Percentiles rank a stretch among this genome's conserved stretches.
Conservation (phyloP, 768 basidiomycete species). For the Crepidotus variabilis region DNA sequence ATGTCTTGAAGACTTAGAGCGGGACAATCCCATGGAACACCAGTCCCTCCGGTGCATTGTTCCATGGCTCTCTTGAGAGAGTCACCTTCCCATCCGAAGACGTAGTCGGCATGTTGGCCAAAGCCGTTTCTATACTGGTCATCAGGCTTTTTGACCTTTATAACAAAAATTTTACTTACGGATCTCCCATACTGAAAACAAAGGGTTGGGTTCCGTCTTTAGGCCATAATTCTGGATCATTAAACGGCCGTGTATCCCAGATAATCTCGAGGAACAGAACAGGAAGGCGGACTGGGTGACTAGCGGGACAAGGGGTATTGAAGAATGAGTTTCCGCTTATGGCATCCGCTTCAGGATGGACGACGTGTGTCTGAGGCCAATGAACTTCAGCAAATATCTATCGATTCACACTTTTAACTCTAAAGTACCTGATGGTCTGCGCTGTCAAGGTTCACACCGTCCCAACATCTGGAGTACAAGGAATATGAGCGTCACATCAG, state of each 20-base stretch:
- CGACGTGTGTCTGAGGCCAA: not conserved
- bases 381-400: no score
- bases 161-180: no score
- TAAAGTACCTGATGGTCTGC: not conserved
- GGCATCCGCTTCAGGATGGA: not conserved
- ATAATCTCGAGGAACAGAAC: not conserved
- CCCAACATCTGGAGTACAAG: not conserved
- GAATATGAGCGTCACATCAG: not conserved
- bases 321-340: not conserved
- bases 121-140: not conserved
- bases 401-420: not conserved
- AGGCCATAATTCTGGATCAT: not conserved
- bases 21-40: not conserved
- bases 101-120: not conserved
- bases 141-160: no score
- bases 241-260: not conserved
- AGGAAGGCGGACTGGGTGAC: not conserved
- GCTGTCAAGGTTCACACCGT: not conserved
- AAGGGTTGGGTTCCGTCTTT: not conserved
- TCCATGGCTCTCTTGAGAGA: not conserved
- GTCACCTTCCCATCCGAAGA: not conserved
- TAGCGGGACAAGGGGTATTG: not conserved
- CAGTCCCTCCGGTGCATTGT: not conserved
- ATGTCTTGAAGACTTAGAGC: not conserved
- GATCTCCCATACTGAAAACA: not conserved